A percentile compares a stretch with the other conserved stretches of the same genome.
phyloP scores from a whole-genome alignment of 1,284 basidiomycete genomes.

The Heterobasidion occidentale region DNA sequence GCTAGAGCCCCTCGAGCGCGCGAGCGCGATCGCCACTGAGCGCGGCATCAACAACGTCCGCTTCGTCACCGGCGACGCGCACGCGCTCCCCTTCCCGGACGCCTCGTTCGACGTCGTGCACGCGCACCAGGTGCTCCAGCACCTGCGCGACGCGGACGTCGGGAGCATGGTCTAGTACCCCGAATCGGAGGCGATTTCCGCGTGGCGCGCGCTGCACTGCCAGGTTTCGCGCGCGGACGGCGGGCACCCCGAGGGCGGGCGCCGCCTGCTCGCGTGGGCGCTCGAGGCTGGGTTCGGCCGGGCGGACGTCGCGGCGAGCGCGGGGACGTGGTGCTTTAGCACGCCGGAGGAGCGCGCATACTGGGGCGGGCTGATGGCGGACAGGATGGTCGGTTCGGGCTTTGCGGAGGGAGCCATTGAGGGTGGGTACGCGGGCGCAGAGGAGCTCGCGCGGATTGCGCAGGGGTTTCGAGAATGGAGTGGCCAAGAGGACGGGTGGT shows the following conservation, averaged over 20 bases:
- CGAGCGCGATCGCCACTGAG: conserved; percentile 20
- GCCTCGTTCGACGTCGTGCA: conserved; percentile 36
- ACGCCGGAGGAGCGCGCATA: conserved; percentile 25
- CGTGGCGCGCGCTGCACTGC: conserved; percentile 17
- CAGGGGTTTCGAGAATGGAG: conserved; percentile 23
- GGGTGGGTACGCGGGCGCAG: conserved; percentile 18
- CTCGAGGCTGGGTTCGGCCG: conserved; percentile 21
- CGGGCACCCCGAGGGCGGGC: conserved; percentile 22
- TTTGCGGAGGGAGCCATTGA: conserved; percentile 21
- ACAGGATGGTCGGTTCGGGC: conserved; percentile 22
- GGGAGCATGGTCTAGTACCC: conserved; percentile 23
- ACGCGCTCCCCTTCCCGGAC: conserved; percentile 25
- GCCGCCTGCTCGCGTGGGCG: conserved; percentile 24
- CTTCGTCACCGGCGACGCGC: conserved; percentile 25
- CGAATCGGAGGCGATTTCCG: conserved; percentile 17
- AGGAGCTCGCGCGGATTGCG: conserved; percentile 18
- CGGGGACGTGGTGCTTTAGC: conserved; percentile 26
- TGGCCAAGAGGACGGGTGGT: conserved; percentile 26
- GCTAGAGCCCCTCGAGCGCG: conserved; percentile 21
- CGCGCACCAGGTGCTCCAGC: conserved; percentile 37
- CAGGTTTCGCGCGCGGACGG: conserved; percentile 19
- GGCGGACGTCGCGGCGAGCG: conserved; percentile 16
- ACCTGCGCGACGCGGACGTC: conserved; percentile 29
- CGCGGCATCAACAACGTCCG: conserved; percentile 22
- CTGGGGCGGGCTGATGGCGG: conserved; percentile 27